These are phyloP conservation scores for Fusarium lateritium DNA, from an alignment of 2,329 filamentous ascomycete genomes.

Conservation along the genomic window DNA sequence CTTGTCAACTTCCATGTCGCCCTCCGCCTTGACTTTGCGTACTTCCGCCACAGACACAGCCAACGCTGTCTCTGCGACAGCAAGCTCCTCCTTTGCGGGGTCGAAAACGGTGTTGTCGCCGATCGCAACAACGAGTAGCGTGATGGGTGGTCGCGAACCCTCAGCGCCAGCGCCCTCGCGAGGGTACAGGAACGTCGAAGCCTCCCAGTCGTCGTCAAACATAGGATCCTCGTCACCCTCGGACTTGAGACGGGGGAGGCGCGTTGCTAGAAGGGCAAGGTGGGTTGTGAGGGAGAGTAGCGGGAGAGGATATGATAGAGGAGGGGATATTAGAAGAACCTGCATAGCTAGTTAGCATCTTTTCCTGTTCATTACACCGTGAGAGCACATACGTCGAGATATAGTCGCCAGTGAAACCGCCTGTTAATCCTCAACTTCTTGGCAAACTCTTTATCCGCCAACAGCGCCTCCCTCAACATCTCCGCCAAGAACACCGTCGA, in stretches of 20 bases:
- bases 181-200: conserved; percentile 82
- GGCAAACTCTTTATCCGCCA: conserved; percentile 78
- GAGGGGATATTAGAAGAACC: conserved; percentile 94
- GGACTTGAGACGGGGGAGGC: conserved; percentile 86
- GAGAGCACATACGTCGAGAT: conserved; percentile 81
- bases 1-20: conserved; percentile 61
- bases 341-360: conserved; percentile 55
- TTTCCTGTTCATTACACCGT: neutral
- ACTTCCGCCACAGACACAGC: conserved; percentile 82
- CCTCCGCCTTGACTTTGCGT: conserved; percentile 40
- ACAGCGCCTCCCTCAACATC: conserved; percentile 90
- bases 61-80: conserved; percentile 90
- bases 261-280: conserved; percentile 89
- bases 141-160: conserved; percentile 80
- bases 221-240: conserved; percentile 95
- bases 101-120: conserved; percentile 95
- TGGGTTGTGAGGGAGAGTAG: conserved; percentile 94
- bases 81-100: conserved; percentile 90
- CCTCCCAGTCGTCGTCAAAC: conserved; percentile 98
- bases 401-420: conserved; percentile 96
- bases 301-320: conserved; percentile 92
- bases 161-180: conserved; percentile 55
- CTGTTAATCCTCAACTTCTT: conserved; percentile 87
- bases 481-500: conserved; percentile 88
- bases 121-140: conserved; percentile 89